Evolutionary conservation across 1,139 yeast species (phyloP).

Genomic region (Candida mesenterica): DNA sequence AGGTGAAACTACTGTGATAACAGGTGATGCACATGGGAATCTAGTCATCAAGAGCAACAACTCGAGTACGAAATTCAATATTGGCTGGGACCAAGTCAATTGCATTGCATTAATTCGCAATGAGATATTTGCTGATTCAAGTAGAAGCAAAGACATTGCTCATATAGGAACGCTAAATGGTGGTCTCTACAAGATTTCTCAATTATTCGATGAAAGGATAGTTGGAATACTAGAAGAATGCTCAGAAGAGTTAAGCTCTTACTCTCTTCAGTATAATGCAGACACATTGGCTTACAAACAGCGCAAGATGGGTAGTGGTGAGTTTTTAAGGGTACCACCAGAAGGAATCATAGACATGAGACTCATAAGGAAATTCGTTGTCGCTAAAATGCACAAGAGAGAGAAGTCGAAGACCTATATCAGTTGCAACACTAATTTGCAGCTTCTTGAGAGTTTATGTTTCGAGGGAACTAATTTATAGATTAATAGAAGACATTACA

Average conservation of each 20-base stretch:
- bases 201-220: slow-evolving; percentile 11
- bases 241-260: slow-evolving; percentile 16
- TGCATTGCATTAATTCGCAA: slow-evolving; percentile 12
- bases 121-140: slow-evolving; percentile 2
- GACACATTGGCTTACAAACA: slow-evolving; percentile 4
- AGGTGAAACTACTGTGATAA: slow-evolving; percentile 8
- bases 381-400: slow-evolving; percentile 4
- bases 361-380: slow-evolving; percentile 17
- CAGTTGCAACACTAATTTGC: slow-evolving; percentile 5
- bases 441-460: slow-evolving; percentile 6
- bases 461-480: slow-evolving; percentile 6
- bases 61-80: slow-evolving; percentile 16
- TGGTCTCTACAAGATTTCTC: slow-evolving; percentile 23
- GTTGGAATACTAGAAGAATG: slow-evolving; percentile 13
- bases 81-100: slow-evolving; percentile 34
- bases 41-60: slow-evolving; percentile 13
- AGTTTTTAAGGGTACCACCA: slow-evolving; percentile 10
- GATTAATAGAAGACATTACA: not conserved
- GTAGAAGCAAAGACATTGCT: slow-evolving; percentile 14
- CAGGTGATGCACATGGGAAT: slow-evolving; percentile 37
- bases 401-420: slow-evolving; percentile 5
- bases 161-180: slow-evolving; percentile 40
- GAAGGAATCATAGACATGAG: slow-evolving; percentile 21
- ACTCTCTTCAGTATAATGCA: slow-evolving; percentile 10
- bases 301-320: slow-evolving; percentile 2